Evolutionary conservation across 768 basidiomycete genomes (phyloP).

Genomic region (Rhizopogon vinicolor): DNA sequence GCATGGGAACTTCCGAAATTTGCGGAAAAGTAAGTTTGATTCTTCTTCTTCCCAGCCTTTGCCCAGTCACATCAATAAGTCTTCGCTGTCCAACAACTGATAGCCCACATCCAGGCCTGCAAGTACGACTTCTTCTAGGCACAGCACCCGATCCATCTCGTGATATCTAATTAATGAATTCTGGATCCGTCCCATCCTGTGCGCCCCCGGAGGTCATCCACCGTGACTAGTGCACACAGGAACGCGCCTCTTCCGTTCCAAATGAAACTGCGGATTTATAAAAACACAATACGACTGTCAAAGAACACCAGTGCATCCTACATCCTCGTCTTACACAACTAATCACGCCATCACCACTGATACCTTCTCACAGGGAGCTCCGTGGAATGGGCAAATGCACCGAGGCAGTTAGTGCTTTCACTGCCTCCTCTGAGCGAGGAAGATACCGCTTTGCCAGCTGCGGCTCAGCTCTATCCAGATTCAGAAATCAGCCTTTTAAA

Average conservation of each 20-base stretch:
- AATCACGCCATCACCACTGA: neutral
- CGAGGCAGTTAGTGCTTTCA: constrained; percentile 6
- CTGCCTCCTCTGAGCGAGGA: constrained; percentile 15
- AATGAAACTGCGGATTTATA: neutral
- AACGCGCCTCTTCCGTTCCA: neutral
- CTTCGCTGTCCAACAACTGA: neutral
- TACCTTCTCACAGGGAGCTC: constrained; percentile 2
- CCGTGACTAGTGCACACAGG: neutral
- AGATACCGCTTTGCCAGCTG: constrained; percentile 18
- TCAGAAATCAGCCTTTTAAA: constrained; percentile 4
- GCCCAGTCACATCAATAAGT: neutral
- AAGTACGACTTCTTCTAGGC: neutral
- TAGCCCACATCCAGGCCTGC: too few species aligned
- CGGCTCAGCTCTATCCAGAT: constrained; percentile 16
- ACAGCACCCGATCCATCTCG: neutral
- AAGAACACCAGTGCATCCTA: too few species aligned
- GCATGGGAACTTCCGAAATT: too few species aligned
- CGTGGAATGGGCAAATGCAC: constrained; percentile 12
- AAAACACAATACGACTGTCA: neutral
- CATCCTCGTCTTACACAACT: too few species aligned
- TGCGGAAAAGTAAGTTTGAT: too few species aligned
- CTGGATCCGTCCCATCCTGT: too few species aligned
- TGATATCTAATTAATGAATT: neutral
- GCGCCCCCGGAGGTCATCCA: too few species aligned
- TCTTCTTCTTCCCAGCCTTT: too few species aligned